Evolutionary conservation across 192 early-diverging fungal genomes (phyloP).

Genomic region (Entrophospora sp.): DNA sequence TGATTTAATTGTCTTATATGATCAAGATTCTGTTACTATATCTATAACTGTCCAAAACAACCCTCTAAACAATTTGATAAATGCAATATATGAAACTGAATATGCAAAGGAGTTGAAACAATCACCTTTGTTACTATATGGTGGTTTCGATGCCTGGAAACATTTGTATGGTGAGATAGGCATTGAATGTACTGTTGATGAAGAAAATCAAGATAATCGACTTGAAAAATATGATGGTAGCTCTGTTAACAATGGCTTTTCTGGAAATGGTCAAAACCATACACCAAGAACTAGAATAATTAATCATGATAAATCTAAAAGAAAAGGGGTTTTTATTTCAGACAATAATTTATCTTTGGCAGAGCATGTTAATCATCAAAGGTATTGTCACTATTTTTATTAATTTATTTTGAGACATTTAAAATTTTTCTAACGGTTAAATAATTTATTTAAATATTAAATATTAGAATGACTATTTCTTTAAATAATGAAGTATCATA

Average conservation of each 20-base stretch:
- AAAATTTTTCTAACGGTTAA: too few relatives aligned
- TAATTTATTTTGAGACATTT: neutral
- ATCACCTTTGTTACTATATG: slow-evolving; percentile 60
- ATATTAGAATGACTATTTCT: too few relatives aligned
- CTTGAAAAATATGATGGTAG: too few relatives aligned
- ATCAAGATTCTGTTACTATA: slow-evolving; percentile 45
- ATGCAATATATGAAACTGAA: slow-evolving; percentile 41
- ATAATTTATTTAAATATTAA: too few relatives aligned
- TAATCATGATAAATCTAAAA: slow-evolving; percentile 18
- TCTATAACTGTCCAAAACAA: slow-evolving; percentile 13
- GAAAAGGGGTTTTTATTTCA: slow-evolving; percentile 20
- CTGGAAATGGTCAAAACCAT: too few relatives aligned
- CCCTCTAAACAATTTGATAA: neutral
- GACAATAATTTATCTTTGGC: neutral
- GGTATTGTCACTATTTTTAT: neutral
- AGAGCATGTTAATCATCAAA: neutral
- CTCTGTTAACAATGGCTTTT: too few relatives aligned
- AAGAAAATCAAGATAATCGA: slow-evolving; percentile 40
- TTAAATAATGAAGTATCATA: too few relatives aligned
- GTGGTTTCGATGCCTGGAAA: slow-evolving; percentile 77
- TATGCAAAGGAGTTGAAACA: slow-evolving; percentile 40
- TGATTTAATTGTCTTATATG: slow-evolving; percentile 67
- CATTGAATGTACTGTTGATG: slow-evolving; percentile 23
- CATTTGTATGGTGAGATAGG: slow-evolving; percentile 39
- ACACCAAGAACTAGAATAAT: neutral